phyloP scores from a whole-genome alignment of 1,284 basidiomycete genomes.

The Boletus semigastroideus region DNA sequence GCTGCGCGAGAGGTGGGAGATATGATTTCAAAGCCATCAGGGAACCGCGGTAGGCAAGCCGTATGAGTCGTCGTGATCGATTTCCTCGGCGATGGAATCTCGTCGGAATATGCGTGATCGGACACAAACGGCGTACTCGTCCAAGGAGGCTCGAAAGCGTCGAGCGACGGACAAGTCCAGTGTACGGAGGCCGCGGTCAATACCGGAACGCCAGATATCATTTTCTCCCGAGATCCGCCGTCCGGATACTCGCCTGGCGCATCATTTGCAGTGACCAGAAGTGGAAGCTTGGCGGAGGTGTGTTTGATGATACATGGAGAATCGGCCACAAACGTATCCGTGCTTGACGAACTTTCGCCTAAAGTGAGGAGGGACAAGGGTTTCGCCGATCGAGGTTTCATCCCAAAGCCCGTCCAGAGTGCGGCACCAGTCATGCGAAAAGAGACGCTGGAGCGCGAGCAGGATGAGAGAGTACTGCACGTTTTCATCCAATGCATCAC shows the following conservation, averaged over 20 bases:
- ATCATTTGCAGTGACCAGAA: neutral
- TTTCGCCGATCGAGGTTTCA: constrained; percentile 5
- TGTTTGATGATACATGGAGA: constrained; percentile 21
- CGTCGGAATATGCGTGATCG: neutral
- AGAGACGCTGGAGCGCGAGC: constrained; percentile 7
- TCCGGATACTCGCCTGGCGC: neutral
- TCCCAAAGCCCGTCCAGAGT: neutral
- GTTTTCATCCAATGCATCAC: neutral
- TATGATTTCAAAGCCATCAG: neutral
- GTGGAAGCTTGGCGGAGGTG: constrained; percentile 6
- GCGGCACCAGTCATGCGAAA: constrained; percentile 3
- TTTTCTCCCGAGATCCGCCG: neutral
- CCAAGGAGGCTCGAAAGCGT: constrained; percentile 17
- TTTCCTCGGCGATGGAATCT: neutral
- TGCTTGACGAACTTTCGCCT: constrained; percentile 17
- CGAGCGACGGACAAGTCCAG: neutral
- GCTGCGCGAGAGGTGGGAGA: constrained; percentile 11
- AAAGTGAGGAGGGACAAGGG: constrained; percentile 9
- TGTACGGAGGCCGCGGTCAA: neutral
- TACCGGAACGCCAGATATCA: neutral
- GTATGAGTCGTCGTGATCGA: neutral
- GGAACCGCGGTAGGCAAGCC: neutral
- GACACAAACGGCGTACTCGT: constrained; percentile 20
- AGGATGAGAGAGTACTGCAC: neutral
- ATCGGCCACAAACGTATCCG: constrained; percentile 26